Base-by-base conservation (phyloP, 257 asterid species). In the Solanum neorickii region DNA sequence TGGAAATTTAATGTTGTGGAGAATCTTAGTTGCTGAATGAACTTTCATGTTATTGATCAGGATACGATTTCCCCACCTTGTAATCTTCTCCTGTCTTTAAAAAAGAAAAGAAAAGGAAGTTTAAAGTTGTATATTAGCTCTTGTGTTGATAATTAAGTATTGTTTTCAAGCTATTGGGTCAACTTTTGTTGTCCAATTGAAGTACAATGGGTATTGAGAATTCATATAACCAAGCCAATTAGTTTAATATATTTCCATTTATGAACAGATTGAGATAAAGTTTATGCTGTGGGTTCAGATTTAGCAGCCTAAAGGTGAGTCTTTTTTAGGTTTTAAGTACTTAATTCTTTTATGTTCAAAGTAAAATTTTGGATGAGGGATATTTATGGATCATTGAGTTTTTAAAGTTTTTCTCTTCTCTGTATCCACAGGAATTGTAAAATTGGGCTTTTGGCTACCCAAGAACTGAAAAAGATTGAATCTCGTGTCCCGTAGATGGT, bases 301-400 rank as follows among this genome's bases (percentile, higher is more conserved):
- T 87, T 42, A 74, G 77, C 21, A 21, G 25, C 23, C 59, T 37
- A 14, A 70, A 86, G 90, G 92, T 88, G 86, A 86, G 86, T 83
- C 33, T 49, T 86, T 25, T 74, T 44, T 11, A 78, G 65, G 12
- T 27, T 7, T 46, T 78, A 66, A 27, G 42, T 77, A 77, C 62
- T 37, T 2, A 15, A 15, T 29, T n/a, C 29, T 78, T 46, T 77
- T 77, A 2, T 75, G 84, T 44, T 20, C 20, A n/a, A 52, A 33
- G 25, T 14, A 10, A 37, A 65, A 77, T 12, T 16, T n/a, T 74
- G 66, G 47, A 76, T 46, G n/a, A 23, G 49, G 72, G 9, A 2
- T 35, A 33, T 39, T 44, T 2, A 69, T 69, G 75, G 41, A 5
- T 69, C 37, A 29, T 15, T 27, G 41, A 68, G 75, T 29, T 68